A percentile compares a stretch with the other conserved stretches of the same genome.
Evolutionary conservation across 2,329 filamentous ascomycete genomes (phyloP).

Genomic region (Sphaceloma murrayae): DNA sequence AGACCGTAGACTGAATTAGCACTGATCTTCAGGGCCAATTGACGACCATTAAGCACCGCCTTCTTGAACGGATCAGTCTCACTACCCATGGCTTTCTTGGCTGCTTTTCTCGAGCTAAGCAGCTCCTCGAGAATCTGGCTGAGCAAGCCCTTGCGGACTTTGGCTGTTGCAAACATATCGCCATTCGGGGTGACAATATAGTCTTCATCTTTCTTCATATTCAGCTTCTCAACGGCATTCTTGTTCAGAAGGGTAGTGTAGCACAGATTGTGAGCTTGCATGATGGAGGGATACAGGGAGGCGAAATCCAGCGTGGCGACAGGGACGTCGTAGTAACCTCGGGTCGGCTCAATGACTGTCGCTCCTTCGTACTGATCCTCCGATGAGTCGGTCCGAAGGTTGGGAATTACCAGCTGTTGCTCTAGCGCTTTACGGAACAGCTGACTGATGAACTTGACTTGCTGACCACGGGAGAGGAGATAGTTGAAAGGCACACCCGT

Average conservation of each 20-base stretch:
- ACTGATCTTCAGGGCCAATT: slow-evolving; percentile 89
- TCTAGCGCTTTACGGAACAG: slow-evolving; percentile 90
- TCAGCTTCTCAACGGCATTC: slow-evolving; percentile 62
- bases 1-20: slow-evolving; percentile 97
- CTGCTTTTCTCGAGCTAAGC: slow-evolving; percentile 81
- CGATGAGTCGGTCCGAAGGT: slow-evolving; percentile 56
- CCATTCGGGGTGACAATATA: slow-evolving; percentile 95
- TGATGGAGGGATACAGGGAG: slow-evolving; percentile 96
- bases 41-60: slow-evolving; percentile 92
- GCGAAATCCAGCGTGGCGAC: slow-evolving; percentile 98
- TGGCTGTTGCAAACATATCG: slow-evolving; percentile 81
- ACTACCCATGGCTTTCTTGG: slow-evolving; percentile 77
- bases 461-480: slow-evolving; percentile 81
- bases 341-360: slow-evolving; percentile 90
- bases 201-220: slow-evolving; percentile 77
- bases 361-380: slow-evolving; percentile 96
- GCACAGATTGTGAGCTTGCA: slow-evolving; percentile 96
- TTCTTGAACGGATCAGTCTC: slow-evolving; percentile 97
- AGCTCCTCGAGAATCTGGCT: slow-evolving; percentile 95
- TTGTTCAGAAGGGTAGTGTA: slow-evolving; percentile 90
- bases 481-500: slow-evolving; percentile 97
- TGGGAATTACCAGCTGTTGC: slow-evolving; percentile 88
- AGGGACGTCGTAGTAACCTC: slow-evolving; percentile 89
- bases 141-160: slow-evolving; percentile 81
- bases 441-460: slow-evolving; percentile 96